Percentiles rank a stretch among this genome's conserved stretches.
Evolutionary conservation across 768 basidiomycete species (phyloP).

Genomic region (Lactarius indigo): DNA sequence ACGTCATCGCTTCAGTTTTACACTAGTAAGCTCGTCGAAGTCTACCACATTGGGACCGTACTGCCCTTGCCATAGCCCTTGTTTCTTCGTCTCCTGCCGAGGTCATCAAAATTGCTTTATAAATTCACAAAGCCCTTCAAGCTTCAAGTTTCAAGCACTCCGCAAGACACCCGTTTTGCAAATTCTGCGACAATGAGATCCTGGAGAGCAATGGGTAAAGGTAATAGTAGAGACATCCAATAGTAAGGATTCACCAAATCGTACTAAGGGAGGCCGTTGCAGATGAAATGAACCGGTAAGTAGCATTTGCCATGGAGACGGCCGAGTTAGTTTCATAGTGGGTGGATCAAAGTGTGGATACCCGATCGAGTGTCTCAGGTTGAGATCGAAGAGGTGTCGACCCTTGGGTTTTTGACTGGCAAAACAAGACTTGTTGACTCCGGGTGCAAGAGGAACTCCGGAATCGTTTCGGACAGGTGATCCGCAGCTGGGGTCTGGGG

Average conservation of each 20-base stretch:
- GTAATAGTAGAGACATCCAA: neutral
- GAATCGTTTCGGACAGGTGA: neutral
- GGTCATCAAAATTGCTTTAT: neutral
- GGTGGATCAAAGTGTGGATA: neutral
- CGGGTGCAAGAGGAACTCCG: neutral
- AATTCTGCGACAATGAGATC: neutral
- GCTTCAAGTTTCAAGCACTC: no score
- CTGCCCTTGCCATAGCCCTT: no score
- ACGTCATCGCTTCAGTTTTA: no score
- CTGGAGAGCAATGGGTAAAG: neutral
- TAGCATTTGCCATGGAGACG: neutral
- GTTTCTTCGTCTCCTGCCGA: neutral
- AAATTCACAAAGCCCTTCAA: no score
- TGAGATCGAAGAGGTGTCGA: neutral
- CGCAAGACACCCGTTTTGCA: neutral
- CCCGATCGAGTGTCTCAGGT: neutral
- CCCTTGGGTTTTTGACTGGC: neutral
- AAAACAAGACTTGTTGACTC: neutral
- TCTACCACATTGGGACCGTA: no score
- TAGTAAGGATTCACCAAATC: neutral
- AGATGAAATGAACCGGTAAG: neutral
- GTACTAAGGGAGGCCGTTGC: neutral
- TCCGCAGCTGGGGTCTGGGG: neutral
- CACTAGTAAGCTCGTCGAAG: no score
- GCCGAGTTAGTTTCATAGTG: neutral